Conservation (phyloP, 176 grass and related monocot genomes). For the Puccinellia tenuiflora region DNA sequence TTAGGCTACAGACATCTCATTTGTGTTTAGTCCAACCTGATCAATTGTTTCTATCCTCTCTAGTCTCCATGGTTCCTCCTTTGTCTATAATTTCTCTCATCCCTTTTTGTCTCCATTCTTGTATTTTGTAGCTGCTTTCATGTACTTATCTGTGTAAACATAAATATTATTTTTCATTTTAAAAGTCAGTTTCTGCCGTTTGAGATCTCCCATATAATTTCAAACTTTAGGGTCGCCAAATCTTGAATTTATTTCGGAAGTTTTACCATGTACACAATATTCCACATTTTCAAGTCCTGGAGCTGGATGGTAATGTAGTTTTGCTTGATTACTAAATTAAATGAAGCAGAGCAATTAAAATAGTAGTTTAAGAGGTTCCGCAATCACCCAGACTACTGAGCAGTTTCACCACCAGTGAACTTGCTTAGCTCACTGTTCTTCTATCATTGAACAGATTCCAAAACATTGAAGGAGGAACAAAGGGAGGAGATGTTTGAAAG, state of each 20-base stretch:
- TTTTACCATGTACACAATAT: neutral
- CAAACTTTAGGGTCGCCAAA: neutral
- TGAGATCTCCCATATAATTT: neutral
- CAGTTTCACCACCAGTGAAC: neutral
- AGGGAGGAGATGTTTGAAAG: conserved; percentile 85
- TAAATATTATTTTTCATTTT: neutral
- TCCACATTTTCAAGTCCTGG: neutral
- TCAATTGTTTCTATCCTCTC: neutral
- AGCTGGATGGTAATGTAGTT: neutral
- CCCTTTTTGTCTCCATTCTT: neutral
- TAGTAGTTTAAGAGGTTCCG: neutral
- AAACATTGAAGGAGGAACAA: conserved; percentile 89
- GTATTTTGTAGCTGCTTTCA: neutral
- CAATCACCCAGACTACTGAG: neutral
- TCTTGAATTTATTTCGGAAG: neutral
- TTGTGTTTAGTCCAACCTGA: neutral
- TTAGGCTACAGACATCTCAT: neutral
- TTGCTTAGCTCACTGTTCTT: neutral
- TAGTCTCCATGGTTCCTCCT: neutral
- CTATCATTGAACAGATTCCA: conserved; percentile 57
- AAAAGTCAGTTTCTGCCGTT: neutral
- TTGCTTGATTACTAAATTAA: neutral
- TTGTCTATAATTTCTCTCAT: neutral
- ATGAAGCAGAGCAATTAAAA: neutral
- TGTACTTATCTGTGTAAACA: neutral